A percentile compares a stretch with the other conserved stretches of the same genome.
Conservation (phyloP, 805 yeast species). For the Wickerhamiella australiensis region DNA sequence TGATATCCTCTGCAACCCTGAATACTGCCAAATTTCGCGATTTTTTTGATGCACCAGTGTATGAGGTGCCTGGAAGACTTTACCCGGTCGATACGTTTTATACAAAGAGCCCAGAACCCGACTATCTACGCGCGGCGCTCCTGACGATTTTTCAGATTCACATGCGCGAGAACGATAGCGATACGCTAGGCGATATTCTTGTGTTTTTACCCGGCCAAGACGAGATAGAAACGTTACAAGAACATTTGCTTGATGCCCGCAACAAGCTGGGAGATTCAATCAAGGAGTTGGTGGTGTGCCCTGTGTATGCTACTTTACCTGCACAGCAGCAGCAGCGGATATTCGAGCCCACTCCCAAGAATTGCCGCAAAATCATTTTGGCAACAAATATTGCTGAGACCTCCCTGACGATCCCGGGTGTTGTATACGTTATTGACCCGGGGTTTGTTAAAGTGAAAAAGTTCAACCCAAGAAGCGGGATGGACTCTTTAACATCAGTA, state of each 20-base stretch:
- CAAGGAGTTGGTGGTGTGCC: slow-evolving; percentile 61
- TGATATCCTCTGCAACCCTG: slow-evolving; percentile 88
- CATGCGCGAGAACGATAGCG: slow-evolving; percentile 4
- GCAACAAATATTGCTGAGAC: slow-evolving; percentile 98
- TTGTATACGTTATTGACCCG: slow-evolving; percentile 83
- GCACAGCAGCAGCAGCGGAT: slow-evolving; percentile 79
- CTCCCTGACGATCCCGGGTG: slow-evolving; percentile 89
- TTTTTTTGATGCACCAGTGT: slow-evolving; percentile 76
- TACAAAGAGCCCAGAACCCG: slow-evolving; percentile 12
- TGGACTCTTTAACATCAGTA: slow-evolving; percentile 72
- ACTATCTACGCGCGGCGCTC: slow-evolving; percentile 15
- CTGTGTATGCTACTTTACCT: slow-evolving; percentile 85
- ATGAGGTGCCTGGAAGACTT: slow-evolving; percentile 75
- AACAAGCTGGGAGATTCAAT: slow-evolving; percentile 49
- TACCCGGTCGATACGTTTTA: slow-evolving; percentile 61
- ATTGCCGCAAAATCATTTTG: slow-evolving; percentile 68
- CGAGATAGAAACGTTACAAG: slow-evolving; percentile 75
- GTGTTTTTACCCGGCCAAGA: slow-evolving; percentile 91
- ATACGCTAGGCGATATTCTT: slow-evolving; percentile 65
- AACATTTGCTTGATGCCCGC: slow-evolving; percentile 53
- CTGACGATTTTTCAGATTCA: slow-evolving; percentile 20
- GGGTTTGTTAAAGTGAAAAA: slow-evolving; percentile 88
- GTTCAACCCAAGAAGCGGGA: slow-evolving; percentile 76
- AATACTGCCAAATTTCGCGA: slow-evolving; percentile 75
- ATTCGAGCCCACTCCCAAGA: slow-evolving; percentile 77